Evolutionary conservation across 2,329 filamentous ascomycete genomes (phyloP).

Genomic region (Calonectria pseudoturangicola): DNA sequence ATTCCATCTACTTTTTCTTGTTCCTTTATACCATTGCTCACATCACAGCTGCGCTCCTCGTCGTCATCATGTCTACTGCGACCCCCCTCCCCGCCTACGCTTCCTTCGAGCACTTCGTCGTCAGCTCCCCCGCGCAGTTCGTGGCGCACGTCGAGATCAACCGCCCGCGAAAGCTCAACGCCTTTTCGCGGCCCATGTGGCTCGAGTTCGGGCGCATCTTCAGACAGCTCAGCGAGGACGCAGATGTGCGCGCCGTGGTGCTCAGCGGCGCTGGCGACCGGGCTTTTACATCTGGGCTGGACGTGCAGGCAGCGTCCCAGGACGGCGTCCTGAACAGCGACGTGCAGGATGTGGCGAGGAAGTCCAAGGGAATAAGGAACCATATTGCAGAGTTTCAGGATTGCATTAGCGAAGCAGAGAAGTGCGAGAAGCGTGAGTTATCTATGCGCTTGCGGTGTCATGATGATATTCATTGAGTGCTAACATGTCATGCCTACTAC

Average conservation of each 20-base stretch:
- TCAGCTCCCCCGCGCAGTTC: conserved; percentile 82
- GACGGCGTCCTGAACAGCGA: conserved; percentile 65
- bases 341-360: conserved; percentile 76
- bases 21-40: background rate
- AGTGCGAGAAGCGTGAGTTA: conserved; percentile 87
- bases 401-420: conserved; percentile 84
- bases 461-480: conserved; percentile 17
- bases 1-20: background rate
- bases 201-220: conserved; percentile 85
- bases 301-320: conserved; percentile 82
- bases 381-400: conserved; percentile 88
- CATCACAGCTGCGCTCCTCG: background rate
- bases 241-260: conserved; percentile 84
- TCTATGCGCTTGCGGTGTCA: background rate
- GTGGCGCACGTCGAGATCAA: conserved; percentile 96
- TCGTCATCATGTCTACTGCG: conserved; percentile 48
- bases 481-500: conserved; percentile 41
- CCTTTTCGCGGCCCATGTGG: conserved; percentile 92
- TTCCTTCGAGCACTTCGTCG: conserved; percentile 80
- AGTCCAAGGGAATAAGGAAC: conserved; percentile 76
- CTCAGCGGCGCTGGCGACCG: conserved; percentile 87
- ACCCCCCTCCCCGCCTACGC: conserved; percentile 62
- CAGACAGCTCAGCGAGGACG: conserved; percentile 80
- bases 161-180: conserved; percentile 89
- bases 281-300: conserved; percentile 91